Evolutionary conservation across 257 asterid species (phyloP).

Genomic region (Solanum gandarillasii): DNA sequence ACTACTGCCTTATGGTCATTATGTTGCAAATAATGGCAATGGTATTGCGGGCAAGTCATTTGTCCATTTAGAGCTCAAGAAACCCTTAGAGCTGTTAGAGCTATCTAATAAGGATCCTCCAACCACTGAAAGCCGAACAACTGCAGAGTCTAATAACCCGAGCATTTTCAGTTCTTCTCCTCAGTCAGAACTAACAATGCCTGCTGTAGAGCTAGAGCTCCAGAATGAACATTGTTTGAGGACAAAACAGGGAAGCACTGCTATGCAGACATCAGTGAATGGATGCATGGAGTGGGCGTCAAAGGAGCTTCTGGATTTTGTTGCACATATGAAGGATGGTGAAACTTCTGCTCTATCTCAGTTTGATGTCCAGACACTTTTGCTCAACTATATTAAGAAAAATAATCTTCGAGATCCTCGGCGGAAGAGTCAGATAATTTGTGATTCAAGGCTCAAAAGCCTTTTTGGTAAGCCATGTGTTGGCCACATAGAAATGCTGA

Average conservation of each 20-base stretch:
- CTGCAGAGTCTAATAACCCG: neutral
- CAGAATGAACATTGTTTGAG: neutral
- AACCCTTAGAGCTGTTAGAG: slow-evolving; percentile 11
- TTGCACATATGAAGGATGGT: slow-evolving; percentile 64
- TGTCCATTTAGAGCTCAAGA: slow-evolving; percentile 31
- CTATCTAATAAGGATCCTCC: slow-evolving; percentile 11
- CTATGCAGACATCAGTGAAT: slow-evolving; percentile 6
- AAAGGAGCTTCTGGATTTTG: slow-evolving; percentile 64
- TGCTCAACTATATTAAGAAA: slow-evolving; percentile 56
- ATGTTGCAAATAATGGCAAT: slow-evolving; percentile 18
- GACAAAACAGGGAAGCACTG: slow-evolving; percentile 11
- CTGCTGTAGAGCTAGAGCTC: slow-evolving; percentile 3
- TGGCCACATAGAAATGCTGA: slow-evolving; percentile 70
- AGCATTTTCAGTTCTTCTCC: slow-evolving; percentile 10
- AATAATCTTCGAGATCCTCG: slow-evolving; percentile 72
- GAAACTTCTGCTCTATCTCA: slow-evolving; percentile 54
- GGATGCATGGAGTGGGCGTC: slow-evolving; percentile 56
- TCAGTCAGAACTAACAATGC: slow-evolving; percentile 24
- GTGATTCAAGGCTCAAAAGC: slow-evolving; percentile 64
- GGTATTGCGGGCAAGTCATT: slow-evolving; percentile 15
- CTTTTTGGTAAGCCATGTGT: slow-evolving; percentile 67
- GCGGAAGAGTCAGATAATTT: slow-evolving; percentile 54
- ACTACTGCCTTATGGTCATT: slow-evolving; percentile 7
- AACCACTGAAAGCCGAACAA: neutral
- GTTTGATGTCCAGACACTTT: slow-evolving; percentile 49